Evolutionary conservation across 148 eudicot genomes (phyloP).

Genomic region (Oxyria digyna): DNA sequence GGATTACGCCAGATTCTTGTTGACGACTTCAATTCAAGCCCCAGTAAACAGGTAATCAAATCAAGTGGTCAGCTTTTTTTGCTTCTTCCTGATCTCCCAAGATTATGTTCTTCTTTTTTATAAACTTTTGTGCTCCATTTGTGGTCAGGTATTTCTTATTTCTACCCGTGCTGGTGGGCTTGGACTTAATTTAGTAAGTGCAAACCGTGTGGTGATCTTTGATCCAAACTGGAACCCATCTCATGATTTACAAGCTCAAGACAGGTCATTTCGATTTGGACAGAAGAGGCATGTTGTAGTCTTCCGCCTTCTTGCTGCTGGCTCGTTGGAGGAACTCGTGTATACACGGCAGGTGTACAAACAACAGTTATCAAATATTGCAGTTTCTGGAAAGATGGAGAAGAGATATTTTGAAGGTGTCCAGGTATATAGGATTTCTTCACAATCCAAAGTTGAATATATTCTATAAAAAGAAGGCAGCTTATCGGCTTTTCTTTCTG

Average conservation of each 20-base stretch:
- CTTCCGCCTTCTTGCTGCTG: constrained; percentile 92
- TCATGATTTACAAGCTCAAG: constrained; percentile 93
- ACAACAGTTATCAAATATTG: constrained; percentile 90
- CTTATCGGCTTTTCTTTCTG: not conserved
- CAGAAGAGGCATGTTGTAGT: constrained; percentile 90
- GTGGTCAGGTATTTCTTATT: constrained; percentile 61
- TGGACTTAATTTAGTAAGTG: constrained; percentile 82
- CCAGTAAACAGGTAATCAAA: constrained; percentile 75
- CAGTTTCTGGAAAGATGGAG: constrained; percentile 87
- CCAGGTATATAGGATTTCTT: constrained; percentile 39
- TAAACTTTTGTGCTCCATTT: not conserved
- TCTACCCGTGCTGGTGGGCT: constrained; percentile 97
- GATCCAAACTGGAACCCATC: constrained; percentile 97
- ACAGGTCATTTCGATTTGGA: constrained; percentile 92
- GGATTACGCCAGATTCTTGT: constrained; percentile 80
- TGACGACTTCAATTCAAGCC: constrained; percentile 93
- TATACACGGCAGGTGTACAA: constrained; percentile 89
- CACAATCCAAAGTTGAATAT: not conserved
- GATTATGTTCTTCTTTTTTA: not conserved
- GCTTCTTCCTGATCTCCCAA: not conserved
- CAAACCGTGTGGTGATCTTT: constrained; percentile 85
- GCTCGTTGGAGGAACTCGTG: constrained; percentile 93
- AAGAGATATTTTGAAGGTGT: constrained; percentile 95
- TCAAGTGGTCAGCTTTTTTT: not conserved
- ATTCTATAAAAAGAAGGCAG: not conserved